Evolutionary conservation across 306 rosid genomes (phyloP).

Genomic region (Vigna radiata): DNA sequence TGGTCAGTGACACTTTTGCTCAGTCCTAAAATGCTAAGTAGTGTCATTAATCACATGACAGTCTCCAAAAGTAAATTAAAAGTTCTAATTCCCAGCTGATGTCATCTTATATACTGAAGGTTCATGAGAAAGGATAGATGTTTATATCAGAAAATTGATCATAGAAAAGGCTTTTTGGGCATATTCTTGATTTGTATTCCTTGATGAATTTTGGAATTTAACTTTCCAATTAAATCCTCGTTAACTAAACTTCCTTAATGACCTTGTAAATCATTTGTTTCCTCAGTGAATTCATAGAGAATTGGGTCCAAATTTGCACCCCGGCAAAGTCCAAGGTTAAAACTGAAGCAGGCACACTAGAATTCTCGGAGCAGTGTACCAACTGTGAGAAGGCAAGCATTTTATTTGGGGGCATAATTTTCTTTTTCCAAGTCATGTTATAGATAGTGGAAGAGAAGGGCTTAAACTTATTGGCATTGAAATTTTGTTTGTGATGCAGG

Average conservation of each 20-base stretch:
- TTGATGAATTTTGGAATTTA: too few relatives aligned
- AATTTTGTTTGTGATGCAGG: slow-evolving; percentile 52
- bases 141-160: too few relatives aligned
- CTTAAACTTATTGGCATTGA: neutral
- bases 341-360: slow-evolving; percentile 37
- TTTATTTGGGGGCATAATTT: neutral
- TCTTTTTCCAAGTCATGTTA: neutral
- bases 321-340: slow-evolving; percentile 68
- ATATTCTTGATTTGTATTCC: too few relatives aligned
- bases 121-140: too few relatives aligned
- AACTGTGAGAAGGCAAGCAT: slow-evolving; percentile 74
- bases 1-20: neutral
- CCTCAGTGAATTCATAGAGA: slow-evolving; percentile 75
- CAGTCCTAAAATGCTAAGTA: neutral
- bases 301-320: slow-evolving; percentile 78
- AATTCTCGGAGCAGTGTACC: slow-evolving; percentile 71
- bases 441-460: too few relatives aligned
- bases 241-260: neutral
- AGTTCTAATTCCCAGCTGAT: neutral
- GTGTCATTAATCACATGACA: slow-evolving; percentile 37
- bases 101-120: too few relatives aligned
- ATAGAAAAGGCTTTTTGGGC: too few relatives aligned
- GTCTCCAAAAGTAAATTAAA: neutral
- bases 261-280: neutral
- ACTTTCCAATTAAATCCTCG: too few relatives aligned